These are phyloP conservation scores for Gossypium gossypioides DNA, from an alignment of 441 rosid genomes.

Conservation along the genomic window DNA sequence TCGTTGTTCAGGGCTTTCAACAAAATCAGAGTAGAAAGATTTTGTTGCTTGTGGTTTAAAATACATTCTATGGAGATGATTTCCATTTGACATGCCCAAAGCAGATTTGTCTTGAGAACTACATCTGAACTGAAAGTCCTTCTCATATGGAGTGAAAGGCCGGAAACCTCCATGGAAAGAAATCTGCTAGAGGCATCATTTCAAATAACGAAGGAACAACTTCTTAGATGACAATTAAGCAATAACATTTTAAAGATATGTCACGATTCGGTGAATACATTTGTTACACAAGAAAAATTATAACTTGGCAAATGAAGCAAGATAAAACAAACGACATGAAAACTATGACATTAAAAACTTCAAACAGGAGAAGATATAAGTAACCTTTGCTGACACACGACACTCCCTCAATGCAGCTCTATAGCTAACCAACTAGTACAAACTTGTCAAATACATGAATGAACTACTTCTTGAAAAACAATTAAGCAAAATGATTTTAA, in stretches of 20 bases:
- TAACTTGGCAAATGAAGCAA: neutral
- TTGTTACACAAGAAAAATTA: neutral
- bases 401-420: neutral
- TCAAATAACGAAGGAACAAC: slow-evolving; percentile 10
- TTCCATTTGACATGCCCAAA: slow-evolving; percentile 34
- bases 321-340: neutral
- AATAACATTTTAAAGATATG: neutral
- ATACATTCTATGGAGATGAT: slow-evolving; percentile 28
- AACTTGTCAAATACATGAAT: slow-evolving; percentile 8
- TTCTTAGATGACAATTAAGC: neutral
- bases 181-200: slow-evolving; percentile 32
- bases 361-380: neutral
- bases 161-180: slow-evolving; percentile 41
- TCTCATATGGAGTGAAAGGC: slow-evolving; percentile 30
- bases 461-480: neutral
- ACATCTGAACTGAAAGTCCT: slow-evolving; percentile 41
- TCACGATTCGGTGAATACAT: neutral
- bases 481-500: neutral
- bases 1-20: slow-evolving; percentile 28
- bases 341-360: neutral
- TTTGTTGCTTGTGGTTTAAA: slow-evolving; percentile 43
- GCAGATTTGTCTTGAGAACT: slow-evolving; percentile 33
- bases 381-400: neutral
- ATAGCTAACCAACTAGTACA: neutral
- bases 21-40: slow-evolving; percentile 29